Conservation (phyloP, 345 rosid genomes). For the Salix dunnii region DNA sequence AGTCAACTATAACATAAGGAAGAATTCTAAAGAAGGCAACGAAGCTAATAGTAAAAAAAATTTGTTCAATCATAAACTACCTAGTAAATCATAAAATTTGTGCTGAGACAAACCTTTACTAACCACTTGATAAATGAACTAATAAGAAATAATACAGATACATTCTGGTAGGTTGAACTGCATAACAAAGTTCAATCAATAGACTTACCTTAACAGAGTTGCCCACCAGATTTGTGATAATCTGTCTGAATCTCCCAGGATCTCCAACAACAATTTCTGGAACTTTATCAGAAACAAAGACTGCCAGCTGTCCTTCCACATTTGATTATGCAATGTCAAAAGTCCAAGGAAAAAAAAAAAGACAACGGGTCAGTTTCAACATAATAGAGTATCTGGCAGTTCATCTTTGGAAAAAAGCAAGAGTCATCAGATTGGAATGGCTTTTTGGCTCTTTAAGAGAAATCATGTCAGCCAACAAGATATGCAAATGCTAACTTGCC, state of each 20-base stretch:
- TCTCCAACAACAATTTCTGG: constrained; percentile 85
- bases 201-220: constrained; percentile 88
- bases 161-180: background rate
- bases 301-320: constrained; percentile 70
- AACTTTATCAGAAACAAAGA: constrained; percentile 81
- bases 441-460: background rate
- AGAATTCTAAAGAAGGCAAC: background rate
- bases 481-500: background rate
- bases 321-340: constrained; percentile 3
- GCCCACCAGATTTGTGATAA: constrained; percentile 90
- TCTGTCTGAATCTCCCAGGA: constrained; percentile 96
- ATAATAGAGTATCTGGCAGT: background rate
- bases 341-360: constrained; percentile 2
- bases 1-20: background rate
- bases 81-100: background rate
- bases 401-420: background rate
- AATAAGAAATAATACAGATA: background rate
- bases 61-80: too few relatives aligned
- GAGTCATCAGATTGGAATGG: background rate
- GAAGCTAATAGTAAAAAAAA: background rate
- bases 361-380: constrained; percentile 16
- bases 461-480: background rate
- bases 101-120: background rate
- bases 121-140: background rate
- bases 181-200: background rate